Conservation (phyloP, 2,329 filamentous ascomycete species). For the Claviceps humidiphila region DNA sequence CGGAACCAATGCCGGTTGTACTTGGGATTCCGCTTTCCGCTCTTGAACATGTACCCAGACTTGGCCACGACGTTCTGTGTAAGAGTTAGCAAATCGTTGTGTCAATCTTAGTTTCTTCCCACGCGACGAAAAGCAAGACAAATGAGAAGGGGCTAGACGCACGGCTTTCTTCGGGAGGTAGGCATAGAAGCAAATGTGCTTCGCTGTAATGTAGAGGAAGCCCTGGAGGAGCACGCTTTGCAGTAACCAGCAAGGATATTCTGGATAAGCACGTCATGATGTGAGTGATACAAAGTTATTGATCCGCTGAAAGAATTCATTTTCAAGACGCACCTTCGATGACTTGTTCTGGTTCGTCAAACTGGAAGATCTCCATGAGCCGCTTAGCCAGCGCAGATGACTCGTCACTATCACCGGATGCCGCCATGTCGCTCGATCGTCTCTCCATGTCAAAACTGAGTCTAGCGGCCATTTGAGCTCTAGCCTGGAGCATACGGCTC, state of each 20-base stretch:
- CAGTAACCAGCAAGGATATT: conserved; percentile 87
- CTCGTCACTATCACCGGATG: conserved; percentile 21
- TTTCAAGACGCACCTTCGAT: conserved; percentile 49
- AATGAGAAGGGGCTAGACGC: conserved; percentile 19
- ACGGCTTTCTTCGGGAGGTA: conserved; percentile 90
- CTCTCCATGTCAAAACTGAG: conserved; percentile 44
- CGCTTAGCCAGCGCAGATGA: conserved; percentile 52
- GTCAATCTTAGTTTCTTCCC: too few relatives aligned
- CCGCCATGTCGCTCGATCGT: conserved; percentile 26
- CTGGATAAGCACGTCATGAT: conserved; percentile 24
- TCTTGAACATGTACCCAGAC: conserved; percentile 79
- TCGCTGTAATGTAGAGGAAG: conserved; percentile 87
- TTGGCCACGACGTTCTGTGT: conserved; percentile 59
- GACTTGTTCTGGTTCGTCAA: conserved; percentile 70
- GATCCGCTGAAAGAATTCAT: not conserved
- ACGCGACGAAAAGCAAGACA: not conserved
- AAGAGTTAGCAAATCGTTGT: conserved; percentile 7
- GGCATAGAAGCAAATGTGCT: conserved; percentile 93
- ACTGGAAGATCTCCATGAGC: conserved; percentile 75
- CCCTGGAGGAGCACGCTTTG: conserved; percentile 87
- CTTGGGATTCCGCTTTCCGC: conserved; percentile 73
- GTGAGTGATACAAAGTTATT: conserved; percentile 5
- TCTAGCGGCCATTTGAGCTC: conserved; percentile 46
- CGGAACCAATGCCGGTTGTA: conserved; percentile 91
- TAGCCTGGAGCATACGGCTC: conserved; percentile 64